Evolutionary conservation across 805 yeast species (phyloP), one percentile per base, ranked within the genome.

Genomic region (Suhomyces canberraensis): DNA sequence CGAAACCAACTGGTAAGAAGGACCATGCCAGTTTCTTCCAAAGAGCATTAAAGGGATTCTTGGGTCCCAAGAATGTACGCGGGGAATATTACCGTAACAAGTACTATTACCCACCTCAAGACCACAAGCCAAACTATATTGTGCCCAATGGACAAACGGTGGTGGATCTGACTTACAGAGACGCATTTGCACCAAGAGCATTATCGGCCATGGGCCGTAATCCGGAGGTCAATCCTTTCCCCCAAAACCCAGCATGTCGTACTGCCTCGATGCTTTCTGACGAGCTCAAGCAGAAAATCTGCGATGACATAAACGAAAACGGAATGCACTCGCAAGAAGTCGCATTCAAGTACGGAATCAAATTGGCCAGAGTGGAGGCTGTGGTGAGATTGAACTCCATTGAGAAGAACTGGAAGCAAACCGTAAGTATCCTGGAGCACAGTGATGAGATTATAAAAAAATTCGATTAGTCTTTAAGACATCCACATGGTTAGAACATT

Each of bases 291-390:
- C 57, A 61, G 18, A 66, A 73, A 29, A 82, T 93, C 20, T 72
- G 76, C 39, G 64, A 71, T 31, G 88, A 79, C 35, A 66, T 77
- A 37, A 65, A 58, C 13, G 69, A 66, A 28, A 74, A 77, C 20
- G 76, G 78, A 29, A 51, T 73, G 33, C 72, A 83, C 29, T 63
- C 81, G 16, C 91, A 85, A 56, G 82, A 79, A 46, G 79, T 86
- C 31, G 90, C 96, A 8, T 76, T 81, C 45, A 76, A 77, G 52
- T 81, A 79, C 53, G 91, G 95, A 3, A 68, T 91, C 46, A 84
- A 87, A 54, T 76, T 89, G 43, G 85, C 89, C 36, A 78, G 98
- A 58, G 71, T 93, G 15, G 96, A 90, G 55, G 98, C 97, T n/a
- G 72, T 91, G 39, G 65, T 85, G 17, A 79, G 76, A 57, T 73